phyloP scores from a whole-genome alignment of 2,329 filamentous ascomycete species.

The Aspergillus novofumigatus region DNA sequence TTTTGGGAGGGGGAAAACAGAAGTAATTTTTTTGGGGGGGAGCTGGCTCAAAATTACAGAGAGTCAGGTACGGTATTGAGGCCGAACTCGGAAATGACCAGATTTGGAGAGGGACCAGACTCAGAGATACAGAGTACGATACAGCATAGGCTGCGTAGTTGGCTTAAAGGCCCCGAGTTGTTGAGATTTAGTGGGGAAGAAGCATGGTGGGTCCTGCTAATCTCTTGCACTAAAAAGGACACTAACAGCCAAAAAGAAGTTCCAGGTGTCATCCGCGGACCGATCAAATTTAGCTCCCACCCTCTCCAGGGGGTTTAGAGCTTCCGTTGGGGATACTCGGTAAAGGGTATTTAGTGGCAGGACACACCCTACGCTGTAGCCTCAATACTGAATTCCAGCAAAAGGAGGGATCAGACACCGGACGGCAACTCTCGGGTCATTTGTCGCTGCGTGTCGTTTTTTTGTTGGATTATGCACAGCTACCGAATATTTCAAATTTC shows the following conservation, averaged over 20 bases:
- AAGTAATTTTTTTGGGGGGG: slow-evolving; percentile 2
- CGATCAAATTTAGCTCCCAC: slow-evolving; percentile 10
- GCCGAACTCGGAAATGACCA: slow-evolving; percentile 7
- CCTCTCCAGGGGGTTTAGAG: slow-evolving; percentile 3
- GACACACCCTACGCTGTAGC: slow-evolving; percentile 24
- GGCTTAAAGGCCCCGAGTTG: not conserved
- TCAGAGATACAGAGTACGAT: not conserved
- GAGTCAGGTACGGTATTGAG: slow-evolving; percentile 2
- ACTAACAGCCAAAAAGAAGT: slow-evolving; percentile 1
- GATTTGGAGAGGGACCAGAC: not conserved
- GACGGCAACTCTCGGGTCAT: not conserved
- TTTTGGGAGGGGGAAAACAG: not conserved
- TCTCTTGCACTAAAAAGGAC: no score
- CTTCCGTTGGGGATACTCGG: slow-evolving; percentile 17
- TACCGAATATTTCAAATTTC: not conserved
- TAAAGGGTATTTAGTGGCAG: slow-evolving; percentile 17
- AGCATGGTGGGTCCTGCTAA: slow-evolving; percentile 2
- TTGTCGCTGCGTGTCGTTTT: slow-evolving; percentile 5
- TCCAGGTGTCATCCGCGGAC: slow-evolving; percentile 1
- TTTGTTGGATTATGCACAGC: not conserved
- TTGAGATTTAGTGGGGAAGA: slow-evolving; percentile 16
- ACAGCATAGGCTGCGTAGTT: not conserved
- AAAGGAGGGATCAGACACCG: not conserved
- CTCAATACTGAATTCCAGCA: slow-evolving; percentile 18
- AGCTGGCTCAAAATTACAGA: slow-evolving; percentile 2